Evolutionary conservation across 1,284 basidiomycete genomes (phyloP).

Genomic region (Austroboletus niveus): DNA sequence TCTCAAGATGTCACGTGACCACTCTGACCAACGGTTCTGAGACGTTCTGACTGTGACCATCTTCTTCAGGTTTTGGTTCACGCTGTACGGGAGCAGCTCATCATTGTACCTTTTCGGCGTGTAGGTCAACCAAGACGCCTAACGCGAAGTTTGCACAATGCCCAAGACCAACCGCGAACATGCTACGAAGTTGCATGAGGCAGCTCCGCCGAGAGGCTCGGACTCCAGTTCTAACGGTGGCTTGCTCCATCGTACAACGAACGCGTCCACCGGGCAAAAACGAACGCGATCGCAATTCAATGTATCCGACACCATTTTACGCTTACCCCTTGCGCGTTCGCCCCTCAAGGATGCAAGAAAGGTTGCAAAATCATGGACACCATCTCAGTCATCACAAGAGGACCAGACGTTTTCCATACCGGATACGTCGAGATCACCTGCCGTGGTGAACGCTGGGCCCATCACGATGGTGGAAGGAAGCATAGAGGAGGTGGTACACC

Average conservation of each 20-base stretch:
- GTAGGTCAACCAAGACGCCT: no score
- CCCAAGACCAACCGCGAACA: constrained; percentile 15
- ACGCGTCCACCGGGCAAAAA: constrained; percentile 20
- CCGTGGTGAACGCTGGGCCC: background rate
- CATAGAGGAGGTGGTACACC: background rate
- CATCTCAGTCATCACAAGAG: background rate
- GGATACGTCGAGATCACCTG: background rate
- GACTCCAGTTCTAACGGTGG: constrained; percentile 1
- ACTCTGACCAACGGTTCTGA: no score
- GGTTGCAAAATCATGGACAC: constrained; percentile 12
- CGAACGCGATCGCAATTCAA: constrained; percentile 52
- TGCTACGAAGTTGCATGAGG: constrained; percentile 4
- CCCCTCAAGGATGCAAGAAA: constrained; percentile 52
- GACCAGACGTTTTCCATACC: background rate
- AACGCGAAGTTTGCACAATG: constrained; percentile 14
- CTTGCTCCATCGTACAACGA: background rate
- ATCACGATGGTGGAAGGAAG: background rate
- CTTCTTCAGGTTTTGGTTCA: no score
- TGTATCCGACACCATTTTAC: constrained; percentile 43
- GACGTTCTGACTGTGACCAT: no score
- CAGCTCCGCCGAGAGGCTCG: background rate
- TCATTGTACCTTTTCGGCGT: no score
- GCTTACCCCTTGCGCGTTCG: constrained; percentile 41
- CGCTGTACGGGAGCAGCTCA: no score
- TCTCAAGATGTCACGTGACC: no score